These are phyloP conservation scores for Zymoseptoria pseudotritici DNA, from an alignment of 2,329 filamentous ascomycete species.

Conservation along the genomic window DNA sequence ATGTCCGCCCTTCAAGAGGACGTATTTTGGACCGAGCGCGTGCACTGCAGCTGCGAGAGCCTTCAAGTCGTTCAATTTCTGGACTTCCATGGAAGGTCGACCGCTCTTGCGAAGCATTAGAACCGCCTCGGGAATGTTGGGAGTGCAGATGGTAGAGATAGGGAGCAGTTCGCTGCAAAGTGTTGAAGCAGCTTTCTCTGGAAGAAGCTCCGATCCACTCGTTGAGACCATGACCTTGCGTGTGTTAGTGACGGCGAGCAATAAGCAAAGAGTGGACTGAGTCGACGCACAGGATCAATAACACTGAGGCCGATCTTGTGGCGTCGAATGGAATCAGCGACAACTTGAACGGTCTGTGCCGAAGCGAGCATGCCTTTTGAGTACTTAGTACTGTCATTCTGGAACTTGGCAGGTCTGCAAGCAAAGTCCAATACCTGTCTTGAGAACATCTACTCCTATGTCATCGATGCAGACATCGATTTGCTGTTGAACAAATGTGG, in stretches of 20 bases:
- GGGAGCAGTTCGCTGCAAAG: slow-evolving; percentile 57
- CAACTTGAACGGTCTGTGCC: slow-evolving; percentile 58
- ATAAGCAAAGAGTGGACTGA: not conserved
- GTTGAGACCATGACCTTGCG: slow-evolving; percentile 83
- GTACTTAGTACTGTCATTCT: slow-evolving; percentile 8
- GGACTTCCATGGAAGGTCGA: slow-evolving; percentile 40
- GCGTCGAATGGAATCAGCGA: slow-evolving; percentile 56
- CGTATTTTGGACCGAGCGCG: slow-evolving; percentile 64
- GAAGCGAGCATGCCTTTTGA: slow-evolving; percentile 74
- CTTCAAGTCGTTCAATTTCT: slow-evolving; percentile 59
- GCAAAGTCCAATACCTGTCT: slow-evolving; percentile 49
- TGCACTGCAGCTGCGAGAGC: slow-evolving; percentile 59
- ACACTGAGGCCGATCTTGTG: slow-evolving; percentile 55
- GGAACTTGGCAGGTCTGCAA: not conserved
- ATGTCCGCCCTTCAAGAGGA: slow-evolving; percentile 88
- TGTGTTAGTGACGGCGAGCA: slow-evolving; percentile 1
- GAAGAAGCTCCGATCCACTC: slow-evolving; percentile 64
- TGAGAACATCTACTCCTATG: slow-evolving; percentile 81
- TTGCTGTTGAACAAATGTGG: slow-evolving; percentile 73
- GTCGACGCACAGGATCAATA: slow-evolving; percentile 61
- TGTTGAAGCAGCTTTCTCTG: slow-evolving; percentile 54
- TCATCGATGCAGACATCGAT: slow-evolving; percentile 80
- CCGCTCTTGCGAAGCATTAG: slow-evolving; percentile 54
- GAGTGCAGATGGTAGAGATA: slow-evolving; percentile 61
- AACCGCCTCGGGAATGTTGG: slow-evolving; percentile 68